Conservation (phyloP, 2,329 filamentous ascomycete genomes). For the Didymella segeticola region DNA sequence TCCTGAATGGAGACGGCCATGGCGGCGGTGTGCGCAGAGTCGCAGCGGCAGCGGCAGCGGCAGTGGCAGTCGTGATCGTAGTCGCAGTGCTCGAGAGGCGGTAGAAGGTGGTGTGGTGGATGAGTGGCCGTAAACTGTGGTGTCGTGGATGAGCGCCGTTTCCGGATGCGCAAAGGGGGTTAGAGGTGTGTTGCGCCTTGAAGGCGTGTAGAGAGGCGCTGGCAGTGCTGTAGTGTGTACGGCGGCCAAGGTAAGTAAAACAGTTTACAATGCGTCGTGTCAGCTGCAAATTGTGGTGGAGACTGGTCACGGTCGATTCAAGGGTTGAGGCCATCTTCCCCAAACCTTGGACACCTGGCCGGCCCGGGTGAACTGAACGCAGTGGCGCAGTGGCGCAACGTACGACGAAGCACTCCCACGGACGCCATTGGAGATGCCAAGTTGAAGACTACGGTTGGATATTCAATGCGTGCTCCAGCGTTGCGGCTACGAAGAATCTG, state of each 20-base stretch:
- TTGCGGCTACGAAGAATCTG: no score
- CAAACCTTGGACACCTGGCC: slow-evolving; percentile 4
- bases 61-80: slow-evolving; percentile 2
- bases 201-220: neutral
- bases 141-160: slow-evolving; percentile 3
- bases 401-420: neutral
- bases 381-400: slow-evolving; percentile 7
- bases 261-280: slow-evolving; percentile 3
- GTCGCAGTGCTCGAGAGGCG: neutral
- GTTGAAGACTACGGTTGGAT: no score
- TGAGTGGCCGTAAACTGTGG: neutral
- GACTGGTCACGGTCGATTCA: neutral
- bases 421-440: neutral
- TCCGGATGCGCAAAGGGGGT: slow-evolving; percentile 13
- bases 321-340: slow-evolving; percentile 9
- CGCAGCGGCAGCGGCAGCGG: slow-evolving; percentile 41
- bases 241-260: neutral
- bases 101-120: neutral
- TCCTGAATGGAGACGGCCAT: slow-evolving; percentile 85
- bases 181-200: slow-evolving; percentile 3
- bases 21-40: slow-evolving; percentile 46
- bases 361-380: no score
- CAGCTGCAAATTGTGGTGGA: slow-evolving; percentile 4
- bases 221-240: neutral
- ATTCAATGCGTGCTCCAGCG: no score